These are phyloP conservation scores for Alternaria tenuissima DNA, from an alignment of 2,329 filamentous ascomycete species.

Conservation along the genomic window DNA sequence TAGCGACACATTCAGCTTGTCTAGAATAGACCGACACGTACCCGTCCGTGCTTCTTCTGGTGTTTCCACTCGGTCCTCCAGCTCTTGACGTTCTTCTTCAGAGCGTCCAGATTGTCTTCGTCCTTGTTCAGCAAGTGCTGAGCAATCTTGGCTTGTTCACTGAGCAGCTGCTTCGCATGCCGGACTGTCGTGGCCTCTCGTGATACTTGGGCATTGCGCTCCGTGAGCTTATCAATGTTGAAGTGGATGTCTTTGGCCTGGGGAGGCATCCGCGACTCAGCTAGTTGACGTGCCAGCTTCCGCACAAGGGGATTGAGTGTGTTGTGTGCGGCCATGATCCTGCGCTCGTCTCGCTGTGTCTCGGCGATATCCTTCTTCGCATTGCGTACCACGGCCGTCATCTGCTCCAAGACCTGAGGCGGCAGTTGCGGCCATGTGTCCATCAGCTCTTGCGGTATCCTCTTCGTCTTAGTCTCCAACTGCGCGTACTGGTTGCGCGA, in stretches of 20 bases:
- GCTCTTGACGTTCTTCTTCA: slow-evolving; percentile 41
- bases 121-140: slow-evolving; percentile 51
- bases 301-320: slow-evolving; percentile 65
- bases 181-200: slow-evolving; percentile 66
- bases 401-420: slow-evolving; percentile 62
- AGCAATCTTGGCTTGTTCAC: slow-evolving; percentile 65
- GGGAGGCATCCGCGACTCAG: slow-evolving; percentile 72
- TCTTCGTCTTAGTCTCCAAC: slow-evolving; percentile 46
- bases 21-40: slow-evolving; percentile 21
- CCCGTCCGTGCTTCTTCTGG: slow-evolving; percentile 42
- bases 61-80: slow-evolving; percentile 44
- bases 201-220: slow-evolving; percentile 59
- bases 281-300: slow-evolving; percentile 66
- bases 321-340: slow-evolving; percentile 62
- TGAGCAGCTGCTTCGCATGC: slow-evolving; percentile 69
- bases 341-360: slow-evolving; percentile 58
- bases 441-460: slow-evolving; percentile 49
- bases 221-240: slow-evolving; percentile 70
- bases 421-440: slow-evolving; percentile 65
- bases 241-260: slow-evolving; percentile 62
- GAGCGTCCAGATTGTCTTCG: slow-evolving; percentile 36
- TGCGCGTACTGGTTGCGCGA: slow-evolving; percentile 40
- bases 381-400: slow-evolving; percentile 65
- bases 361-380: slow-evolving; percentile 70
- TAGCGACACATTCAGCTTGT: slow-evolving; percentile 20